Evolutionary conservation across 2,329 filamentous ascomycete genomes (phyloP).

Genomic region (Bipolaris victoriae): DNA sequence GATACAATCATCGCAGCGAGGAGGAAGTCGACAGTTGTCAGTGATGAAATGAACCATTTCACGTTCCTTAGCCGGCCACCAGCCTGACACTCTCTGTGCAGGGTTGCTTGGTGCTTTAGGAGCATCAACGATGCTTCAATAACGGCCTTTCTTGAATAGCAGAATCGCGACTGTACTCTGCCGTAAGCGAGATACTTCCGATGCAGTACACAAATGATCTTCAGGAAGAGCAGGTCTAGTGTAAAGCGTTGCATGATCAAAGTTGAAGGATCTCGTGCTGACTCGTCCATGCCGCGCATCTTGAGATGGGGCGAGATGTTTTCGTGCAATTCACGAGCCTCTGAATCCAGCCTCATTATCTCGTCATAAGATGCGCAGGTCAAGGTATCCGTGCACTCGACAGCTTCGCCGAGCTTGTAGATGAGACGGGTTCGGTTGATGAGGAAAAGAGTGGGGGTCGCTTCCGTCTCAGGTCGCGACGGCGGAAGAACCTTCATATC

Average conservation of each 20-base stretch:
- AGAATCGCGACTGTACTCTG: conserved; percentile 75
- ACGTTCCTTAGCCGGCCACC: conserved; percentile 74
- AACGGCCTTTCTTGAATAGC: conserved; percentile 80
- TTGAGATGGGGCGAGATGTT: conserved; percentile 81
- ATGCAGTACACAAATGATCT: conserved; percentile 87
- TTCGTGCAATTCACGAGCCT: conserved; percentile 63
- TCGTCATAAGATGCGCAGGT: conserved; percentile 68
- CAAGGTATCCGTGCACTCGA: conserved; percentile 69
- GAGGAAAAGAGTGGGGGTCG: conserved; percentile 79
- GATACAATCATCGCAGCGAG: conserved; percentile 84
- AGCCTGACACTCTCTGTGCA: conserved; percentile 75
- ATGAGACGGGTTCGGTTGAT: conserved; percentile 74
- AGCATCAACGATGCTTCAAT: conserved; percentile 87
- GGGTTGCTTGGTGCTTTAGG: conserved; percentile 74
- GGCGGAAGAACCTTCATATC: conserved; percentile 71
- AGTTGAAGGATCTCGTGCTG: conserved; percentile 70
- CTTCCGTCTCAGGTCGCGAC: conserved; percentile 70
- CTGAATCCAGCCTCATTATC: conserved; percentile 64
- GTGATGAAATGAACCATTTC: conserved; percentile 78
- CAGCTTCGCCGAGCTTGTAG: conserved; percentile 72
- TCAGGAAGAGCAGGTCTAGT: conserved; percentile 84
- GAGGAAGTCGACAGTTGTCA: conserved; percentile 84
- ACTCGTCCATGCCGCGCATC: conserved; percentile 75
- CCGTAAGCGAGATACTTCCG: conserved; percentile 83
- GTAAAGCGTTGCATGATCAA: conserved; percentile 82